These are phyloP conservation scores for Aspergillus calidoustus DNA, from an alignment of 2,329 filamentous ascomycete genomes.

Conservation along the genomic window DNA sequence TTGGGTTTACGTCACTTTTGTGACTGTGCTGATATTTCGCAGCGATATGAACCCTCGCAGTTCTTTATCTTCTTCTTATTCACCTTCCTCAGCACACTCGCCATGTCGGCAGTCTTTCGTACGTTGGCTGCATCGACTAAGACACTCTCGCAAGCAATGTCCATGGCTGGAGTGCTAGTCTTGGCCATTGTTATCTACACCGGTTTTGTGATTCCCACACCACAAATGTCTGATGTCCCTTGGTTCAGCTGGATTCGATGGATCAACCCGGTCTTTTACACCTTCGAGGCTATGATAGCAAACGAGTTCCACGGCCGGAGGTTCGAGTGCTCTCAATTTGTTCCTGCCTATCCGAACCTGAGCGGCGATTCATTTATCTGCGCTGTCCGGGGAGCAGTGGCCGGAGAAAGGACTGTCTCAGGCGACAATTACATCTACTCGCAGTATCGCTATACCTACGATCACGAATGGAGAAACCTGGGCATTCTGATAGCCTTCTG, in stretches of 20 bases:
- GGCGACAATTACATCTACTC: slow-evolving; percentile 65
- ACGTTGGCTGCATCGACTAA: slow-evolving; percentile 63
- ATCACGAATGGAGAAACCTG: slow-evolving; percentile 69
- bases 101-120: slow-evolving; percentile 64
- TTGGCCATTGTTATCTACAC: slow-evolving; percentile 68
- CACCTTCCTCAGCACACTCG: slow-evolving; percentile 62
- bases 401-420: slow-evolving; percentile 59
- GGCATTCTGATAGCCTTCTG: slow-evolving; percentile 70
- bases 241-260: slow-evolving; percentile 73
- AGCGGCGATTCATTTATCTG: slow-evolving; percentile 58
- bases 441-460: slow-evolving; percentile 61
- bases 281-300: slow-evolving; percentile 63
- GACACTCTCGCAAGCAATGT: slow-evolving; percentile 67
- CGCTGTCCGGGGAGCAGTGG: slow-evolving; percentile 57
- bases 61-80: slow-evolving; percentile 71
- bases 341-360: slow-evolving; percentile 51
- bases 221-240: slow-evolving; percentile 54
- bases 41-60: slow-evolving; percentile 42
- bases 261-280: slow-evolving; percentile 68
- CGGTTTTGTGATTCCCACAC: slow-evolving; percentile 65
- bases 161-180: slow-evolving; percentile 57
- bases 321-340: slow-evolving; percentile 59
- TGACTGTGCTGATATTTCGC: slow-evolving; percentile 20
- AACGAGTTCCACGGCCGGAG: slow-evolving; percentile 63
- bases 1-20: not conserved